Evolutionary conservation across 345 rosid species (phyloP).

Genomic region (Citrus glauca): DNA sequence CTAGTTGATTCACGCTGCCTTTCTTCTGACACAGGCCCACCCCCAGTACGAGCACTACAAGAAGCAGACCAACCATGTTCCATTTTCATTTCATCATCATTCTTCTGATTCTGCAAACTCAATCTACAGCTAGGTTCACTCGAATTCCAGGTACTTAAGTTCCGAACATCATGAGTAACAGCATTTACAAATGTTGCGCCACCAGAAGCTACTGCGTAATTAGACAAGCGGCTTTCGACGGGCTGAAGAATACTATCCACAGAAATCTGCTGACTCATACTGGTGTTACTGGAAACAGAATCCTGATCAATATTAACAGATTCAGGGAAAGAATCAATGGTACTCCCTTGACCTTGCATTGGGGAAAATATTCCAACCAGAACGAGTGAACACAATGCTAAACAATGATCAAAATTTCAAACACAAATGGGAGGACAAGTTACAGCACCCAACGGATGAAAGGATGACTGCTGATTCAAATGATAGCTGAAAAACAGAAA

Average conservation of each 20-base stretch:
- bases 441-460: slow-evolving; percentile 21
- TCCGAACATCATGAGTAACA: slow-evolving; percentile 35
- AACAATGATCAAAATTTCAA: slow-evolving; percentile 14
- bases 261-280: slow-evolving; percentile 37
- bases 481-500: slow-evolving; percentile 5
- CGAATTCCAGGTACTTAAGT: slow-evolving; percentile 50
- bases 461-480: slow-evolving; percentile 17
- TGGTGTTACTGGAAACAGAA: slow-evolving; percentile 31
- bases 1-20: slow-evolving; percentile 40
- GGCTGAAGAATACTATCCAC: slow-evolving; percentile 42
- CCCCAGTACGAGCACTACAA: slow-evolving; percentile 25
- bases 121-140: slow-evolving; percentile 61
- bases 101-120: slow-evolving; percentile 37
- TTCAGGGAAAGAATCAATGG: slow-evolving; percentile 50
- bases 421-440: not conserved
- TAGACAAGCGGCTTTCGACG: slow-evolving; percentile 38
- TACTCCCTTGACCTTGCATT: slow-evolving; percentile 60
- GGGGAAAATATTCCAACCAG: slow-evolving; percentile 30
- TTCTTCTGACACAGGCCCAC: slow-evolving; percentile 46
- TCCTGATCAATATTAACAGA: slow-evolving; percentile 49
- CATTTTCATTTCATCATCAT: slow-evolving; percentile 41
- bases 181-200: slow-evolving; percentile 35
- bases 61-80: slow-evolving; percentile 47
- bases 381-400: slow-evolving; percentile 17
- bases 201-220: slow-evolving; percentile 37